Evolutionary conservation across 2,329 filamentous ascomycete species (phyloP).

Genomic region (Thermoascus crustaceus): DNA sequence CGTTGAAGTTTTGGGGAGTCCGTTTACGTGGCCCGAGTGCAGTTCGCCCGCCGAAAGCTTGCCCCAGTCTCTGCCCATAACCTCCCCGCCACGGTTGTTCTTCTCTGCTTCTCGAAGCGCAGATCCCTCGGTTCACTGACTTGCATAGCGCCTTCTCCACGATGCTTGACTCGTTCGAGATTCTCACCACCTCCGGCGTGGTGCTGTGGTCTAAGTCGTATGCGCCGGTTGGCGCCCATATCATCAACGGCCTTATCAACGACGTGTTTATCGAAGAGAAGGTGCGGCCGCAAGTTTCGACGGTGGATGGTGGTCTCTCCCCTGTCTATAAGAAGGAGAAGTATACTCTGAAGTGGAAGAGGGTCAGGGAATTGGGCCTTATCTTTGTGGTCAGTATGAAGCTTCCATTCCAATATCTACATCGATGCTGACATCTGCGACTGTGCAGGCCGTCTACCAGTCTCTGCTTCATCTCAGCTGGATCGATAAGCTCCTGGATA

Average conservation of each 20-base stretch:
- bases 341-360: constrained; percentile 90
- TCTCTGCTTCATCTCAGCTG: constrained; percentile 90
- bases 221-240: constrained; percentile 65
- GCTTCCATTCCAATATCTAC: constrained; percentile 6
- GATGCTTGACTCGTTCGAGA: constrained; percentile 98
- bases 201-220: constrained; percentile 93
- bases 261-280: constrained; percentile 98
- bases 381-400: constrained; percentile 73
- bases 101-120: too few relatives aligned
- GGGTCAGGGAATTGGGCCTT: constrained; percentile 82
- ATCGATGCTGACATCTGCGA: not conserved
- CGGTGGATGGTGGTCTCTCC: constrained; percentile 54
- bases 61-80: not conserved
- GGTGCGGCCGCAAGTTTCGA: constrained; percentile 49
- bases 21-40: constrained; percentile 5
- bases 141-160: too few relatives aligned
- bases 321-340: constrained; percentile 81
- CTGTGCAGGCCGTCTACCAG: constrained; percentile 77
- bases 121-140: too few relatives aligned
- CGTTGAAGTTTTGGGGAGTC: constrained; percentile 3
- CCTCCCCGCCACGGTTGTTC: too few relatives aligned
- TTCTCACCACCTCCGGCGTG: constrained; percentile 89
- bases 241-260: constrained; percentile 90
- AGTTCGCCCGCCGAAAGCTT: constrained; percentile 1
- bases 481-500: constrained; percentile 94